These are phyloP conservation scores for Thymus quinquecostatus DNA, from an alignment of 257 asterid species.

Conservation along the genomic window DNA sequence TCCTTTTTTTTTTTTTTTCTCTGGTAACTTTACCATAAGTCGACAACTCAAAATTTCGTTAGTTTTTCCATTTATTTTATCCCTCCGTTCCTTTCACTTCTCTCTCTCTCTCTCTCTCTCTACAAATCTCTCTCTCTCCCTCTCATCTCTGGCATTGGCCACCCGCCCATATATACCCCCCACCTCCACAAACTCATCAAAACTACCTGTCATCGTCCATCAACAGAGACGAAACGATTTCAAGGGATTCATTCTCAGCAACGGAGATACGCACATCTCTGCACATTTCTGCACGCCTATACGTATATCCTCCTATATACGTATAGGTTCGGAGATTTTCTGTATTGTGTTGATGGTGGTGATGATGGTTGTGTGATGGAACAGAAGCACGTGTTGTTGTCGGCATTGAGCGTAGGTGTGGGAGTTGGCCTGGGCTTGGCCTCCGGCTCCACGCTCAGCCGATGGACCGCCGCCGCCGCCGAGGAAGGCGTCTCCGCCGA, in stretches of 20 bases:
- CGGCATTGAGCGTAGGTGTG: conserved; percentile 94
- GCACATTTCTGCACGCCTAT: conserved; percentile 14
- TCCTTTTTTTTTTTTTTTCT: too few species aligned
- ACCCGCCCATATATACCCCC: conserved; percentile 36
- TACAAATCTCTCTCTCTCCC: neutral
- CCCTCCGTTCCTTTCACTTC: neutral
- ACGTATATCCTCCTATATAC: conserved; percentile 30
- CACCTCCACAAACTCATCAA: conserved; percentile 18
- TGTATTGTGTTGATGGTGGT: neutral
- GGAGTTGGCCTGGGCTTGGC: conserved; percentile 92
- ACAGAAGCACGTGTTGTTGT: conserved; percentile 77
- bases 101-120: neutral
- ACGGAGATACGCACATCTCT: conserved; percentile 45
- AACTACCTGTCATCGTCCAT: conserved; percentile 11
- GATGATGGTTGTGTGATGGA: conserved; percentile 62
- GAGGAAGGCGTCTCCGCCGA: conserved; percentile 65
- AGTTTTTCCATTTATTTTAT: neutral
- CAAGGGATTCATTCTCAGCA: conserved; percentile 43
- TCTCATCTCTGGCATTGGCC: conserved; percentile 24
- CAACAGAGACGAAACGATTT: neutral
- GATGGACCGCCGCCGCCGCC: conserved; percentile 53
- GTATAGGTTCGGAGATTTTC: conserved; percentile 18
- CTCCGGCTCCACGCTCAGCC: conserved; percentile 66
- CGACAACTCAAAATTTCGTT: conserved; percentile 17
- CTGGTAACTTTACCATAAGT: neutral